Base-by-base conservation (phyloP, 2,329 filamentous ascomycete genomes). In the Tothia fuscella region DNA sequence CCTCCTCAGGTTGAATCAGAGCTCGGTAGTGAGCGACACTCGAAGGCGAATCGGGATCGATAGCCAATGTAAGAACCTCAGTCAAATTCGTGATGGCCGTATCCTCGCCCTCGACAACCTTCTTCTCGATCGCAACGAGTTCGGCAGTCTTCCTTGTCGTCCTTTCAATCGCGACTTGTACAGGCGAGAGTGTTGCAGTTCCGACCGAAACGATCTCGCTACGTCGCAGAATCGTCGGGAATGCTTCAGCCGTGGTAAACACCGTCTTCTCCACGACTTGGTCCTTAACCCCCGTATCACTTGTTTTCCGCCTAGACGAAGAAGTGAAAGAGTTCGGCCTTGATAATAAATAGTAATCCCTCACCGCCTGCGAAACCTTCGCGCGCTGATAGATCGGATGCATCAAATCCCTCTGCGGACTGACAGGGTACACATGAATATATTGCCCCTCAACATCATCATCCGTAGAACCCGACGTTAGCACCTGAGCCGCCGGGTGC, bases 361-460 rank as follows among this genome's bases (percentile, higher is more conserved):
- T 72, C 39, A 93, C 81, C 2, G 82, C 75, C 43, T 84, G 79
- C 1, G 83, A 78, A 3, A 96, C 82, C 48, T 86, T 80, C n/a
- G 83, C 76, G 21, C 88, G 78, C 60, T 93, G 88, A 59, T 85
- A 94, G 19, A 95, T 82, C 14, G 80, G 82, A 57, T 95, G 86
- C 1, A 65, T 64, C 21, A 93, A 68, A 55, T 95, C 82, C 32
- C 87, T 84, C 59, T 94, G 81, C 3, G 85, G 78, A 41, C 76
- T 86, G 40, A 96, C 75, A 6, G 82, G 71, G 28, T 77, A 89
- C 43, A 96, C 77, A 42, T 91, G 78, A 41, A 96, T 58, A 60
- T 84, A 95, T 53, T 96, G 89, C 10, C 89, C 89, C 61, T 96
- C 89, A 2, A 89, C 74, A 51, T 91, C 84, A 46, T 88, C 82